These are phyloP conservation scores for Sophora flavescens DNA, from an alignment of 306 rosid species.

Conservation along the genomic window DNA sequence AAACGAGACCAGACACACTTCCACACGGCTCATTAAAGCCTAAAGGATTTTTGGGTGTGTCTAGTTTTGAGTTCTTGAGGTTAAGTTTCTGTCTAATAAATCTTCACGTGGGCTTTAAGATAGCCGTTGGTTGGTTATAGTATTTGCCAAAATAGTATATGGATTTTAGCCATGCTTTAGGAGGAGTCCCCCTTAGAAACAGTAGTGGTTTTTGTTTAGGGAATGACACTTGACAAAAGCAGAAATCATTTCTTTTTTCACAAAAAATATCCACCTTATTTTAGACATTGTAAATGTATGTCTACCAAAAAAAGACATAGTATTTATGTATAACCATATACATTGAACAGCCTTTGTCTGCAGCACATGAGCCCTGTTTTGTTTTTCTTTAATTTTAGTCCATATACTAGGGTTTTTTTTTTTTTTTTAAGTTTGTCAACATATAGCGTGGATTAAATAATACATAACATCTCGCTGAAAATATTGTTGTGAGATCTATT, in stretches of 20 bases:
- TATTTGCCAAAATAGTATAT: conserved; percentile 37
- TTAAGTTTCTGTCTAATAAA: conserved; percentile 40
- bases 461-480: background rate
- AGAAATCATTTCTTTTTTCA: background rate
- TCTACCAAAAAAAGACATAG: too few species aligned
- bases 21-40: background rate
- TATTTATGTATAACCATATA: background rate
- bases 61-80: background rate
- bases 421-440: background rate
- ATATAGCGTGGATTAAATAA: background rate
- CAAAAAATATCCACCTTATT: background rate
- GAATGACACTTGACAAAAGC: background rate
- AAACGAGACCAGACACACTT: background rate
- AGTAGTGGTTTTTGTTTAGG: background rate
- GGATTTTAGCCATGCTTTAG: conserved; percentile 40
- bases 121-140: conserved; percentile 17
- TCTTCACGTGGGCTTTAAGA: conserved; percentile 26
- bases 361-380: background rate
- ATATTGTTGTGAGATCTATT: too few species aligned
- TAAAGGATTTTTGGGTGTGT: background rate
- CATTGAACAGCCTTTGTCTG: background rate
- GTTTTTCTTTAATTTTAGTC: background rate
- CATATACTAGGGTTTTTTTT: background rate
- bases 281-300: background rate
- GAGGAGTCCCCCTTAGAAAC: background rate